Base-by-base conservation (phyloP, 768 basidiomycete species). In the Termitomyces titanicus region DNA sequence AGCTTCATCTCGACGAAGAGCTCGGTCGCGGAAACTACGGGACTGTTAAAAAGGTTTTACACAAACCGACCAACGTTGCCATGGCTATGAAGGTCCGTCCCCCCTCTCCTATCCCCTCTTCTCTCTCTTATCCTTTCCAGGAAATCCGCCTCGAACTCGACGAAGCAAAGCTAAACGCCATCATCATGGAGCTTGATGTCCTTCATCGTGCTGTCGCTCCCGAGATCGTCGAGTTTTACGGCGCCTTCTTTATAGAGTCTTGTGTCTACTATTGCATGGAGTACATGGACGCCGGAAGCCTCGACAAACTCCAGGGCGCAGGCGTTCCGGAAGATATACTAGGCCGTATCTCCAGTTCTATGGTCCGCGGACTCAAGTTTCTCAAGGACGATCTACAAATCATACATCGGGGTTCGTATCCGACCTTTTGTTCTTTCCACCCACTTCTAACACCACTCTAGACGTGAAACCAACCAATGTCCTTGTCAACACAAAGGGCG, bases 211-310 rank as follows among this genome's bases (percentile, higher is more conserved):
- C 95, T 3, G 81, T 88, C 42, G 86, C 89, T 9, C 90, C 89
- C 3, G 86, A 92, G 66, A 98, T 98, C 61, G 92, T 99, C 64
- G 97, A 98, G 58, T 99, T 99, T 64, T 98, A 96, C 68, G 97
- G 97, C 42, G 97, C 97, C 4, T 99, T 99, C 77, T 98, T 97
- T 72, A 94, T 97, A 71, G 97, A 99, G 68, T 92, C 92, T n/a
- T 99, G 96, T 70, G 97, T 99, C 22, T 98, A 99, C 73, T 98
- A 97, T 70, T 98, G 95, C 72, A 98, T 98, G 95, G 97, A 99
- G 76, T 92, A 88, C 73, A 99, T 99, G 97, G 96, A 99, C 68
- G 95, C 94, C 11, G 94, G 95, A n/a, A 90, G 87, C 38, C 80
- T 99, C 45, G 97, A 98, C 69, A 91, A 88, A 60, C 79, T 98